Conservation (phyloP, 306 rosid genomes). For the Cotoneaster glaucophyllus region DNA sequence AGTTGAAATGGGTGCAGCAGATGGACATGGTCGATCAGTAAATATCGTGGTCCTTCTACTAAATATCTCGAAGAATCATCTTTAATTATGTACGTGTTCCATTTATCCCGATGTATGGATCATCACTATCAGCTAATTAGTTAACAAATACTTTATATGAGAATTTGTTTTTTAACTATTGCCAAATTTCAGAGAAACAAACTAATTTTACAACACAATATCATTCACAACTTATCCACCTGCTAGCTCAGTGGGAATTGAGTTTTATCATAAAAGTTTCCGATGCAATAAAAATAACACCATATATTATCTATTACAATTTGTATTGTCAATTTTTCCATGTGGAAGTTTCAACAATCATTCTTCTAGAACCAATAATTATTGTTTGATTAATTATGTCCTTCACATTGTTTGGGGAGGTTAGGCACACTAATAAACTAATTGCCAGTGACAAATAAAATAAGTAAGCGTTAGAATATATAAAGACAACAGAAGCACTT, state of each 20-base stretch:
- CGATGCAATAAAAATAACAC: no score
- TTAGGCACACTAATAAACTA: neutral
- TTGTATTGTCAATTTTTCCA: no score
- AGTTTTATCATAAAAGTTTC: no score
- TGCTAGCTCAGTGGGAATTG: no score
- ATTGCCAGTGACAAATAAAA: neutral
- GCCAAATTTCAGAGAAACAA: no score
- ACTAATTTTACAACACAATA: no score
- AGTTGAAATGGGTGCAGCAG: neutral
- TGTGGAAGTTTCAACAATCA: neutral
- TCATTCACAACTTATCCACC: no score
- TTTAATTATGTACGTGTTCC: neutral
- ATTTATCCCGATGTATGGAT: neutral
- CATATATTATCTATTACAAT: no score
- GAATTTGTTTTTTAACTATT: no score
- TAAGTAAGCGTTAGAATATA: neutral
- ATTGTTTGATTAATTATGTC: neutral
- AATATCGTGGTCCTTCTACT: neutral
- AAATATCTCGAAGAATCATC: neutral
- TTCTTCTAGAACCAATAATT: neutral
- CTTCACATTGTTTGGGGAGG: neutral
- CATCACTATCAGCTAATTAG: neutral
- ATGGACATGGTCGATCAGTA: neutral
- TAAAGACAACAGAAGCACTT: neutral
- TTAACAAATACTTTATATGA: neutral